These are phyloP conservation scores for Clathrospora elynae DNA, from an alignment of 2,329 filamentous ascomycete species.

Conservation along the genomic window DNA sequence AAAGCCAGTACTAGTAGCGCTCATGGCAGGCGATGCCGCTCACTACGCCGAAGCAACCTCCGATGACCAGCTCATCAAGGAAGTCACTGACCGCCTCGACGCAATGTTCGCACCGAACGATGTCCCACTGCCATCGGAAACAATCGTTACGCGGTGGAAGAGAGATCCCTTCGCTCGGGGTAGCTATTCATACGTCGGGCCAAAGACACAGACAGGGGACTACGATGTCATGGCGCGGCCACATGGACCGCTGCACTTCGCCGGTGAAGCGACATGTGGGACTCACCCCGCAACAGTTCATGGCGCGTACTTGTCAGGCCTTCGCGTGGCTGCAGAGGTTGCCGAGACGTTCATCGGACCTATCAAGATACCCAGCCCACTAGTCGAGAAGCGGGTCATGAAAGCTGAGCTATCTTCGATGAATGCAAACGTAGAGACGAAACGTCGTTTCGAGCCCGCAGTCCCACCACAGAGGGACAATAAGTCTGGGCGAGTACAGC, in stretches of 20 bases:
- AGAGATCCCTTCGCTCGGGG: slow-evolving; percentile 89
- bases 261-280: slow-evolving; percentile 93
- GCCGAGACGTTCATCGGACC: slow-evolving; percentile 80
- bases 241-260: slow-evolving; percentile 89
- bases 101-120: slow-evolving; percentile 67
- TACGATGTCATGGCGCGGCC: slow-evolving; percentile 89
- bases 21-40: slow-evolving; percentile 95
- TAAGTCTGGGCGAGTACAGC: slow-evolving; percentile 33
- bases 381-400: slow-evolving; percentile 67
- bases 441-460: slow-evolving; percentile 33
- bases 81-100: slow-evolving; percentile 78
- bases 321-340: slow-evolving; percentile 87
- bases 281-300: slow-evolving; percentile 97
- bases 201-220: slow-evolving; percentile 79
- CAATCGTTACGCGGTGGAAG: slow-evolving; percentile 90
- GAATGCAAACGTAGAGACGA: slow-evolving; percentile 23
- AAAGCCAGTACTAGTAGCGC: slow-evolving; percentile 79
- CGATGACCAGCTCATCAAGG: slow-evolving; percentile 75
- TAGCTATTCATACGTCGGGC: slow-evolving; percentile 92
- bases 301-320: slow-evolving; percentile 90
- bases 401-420: slow-evolving; percentile 31
- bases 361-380: slow-evolving; percentile 73
- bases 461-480: slow-evolving; percentile 16
- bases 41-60: slow-evolving; percentile 80
- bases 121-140: slow-evolving; percentile 81